phyloP scores from a whole-genome alignment of 306 rosid species.

The Citrullus amarus region DNA sequence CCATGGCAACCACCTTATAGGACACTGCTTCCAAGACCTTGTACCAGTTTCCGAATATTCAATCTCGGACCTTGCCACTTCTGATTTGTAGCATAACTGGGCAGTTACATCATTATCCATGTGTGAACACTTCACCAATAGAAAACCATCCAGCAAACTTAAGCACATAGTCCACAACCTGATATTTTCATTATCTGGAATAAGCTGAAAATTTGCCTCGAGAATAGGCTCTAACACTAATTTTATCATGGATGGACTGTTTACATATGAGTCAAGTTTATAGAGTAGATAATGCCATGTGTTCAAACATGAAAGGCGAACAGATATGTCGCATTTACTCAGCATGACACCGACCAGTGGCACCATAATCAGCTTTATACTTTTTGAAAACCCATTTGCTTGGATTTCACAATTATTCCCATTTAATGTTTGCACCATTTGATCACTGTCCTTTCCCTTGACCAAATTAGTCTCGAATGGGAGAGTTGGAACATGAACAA shows the following conservation, averaged over 20 bases:
- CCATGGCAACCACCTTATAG: slow-evolving; percentile 72
- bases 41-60: slow-evolving; percentile 25
- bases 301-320: slow-evolving; percentile 64
- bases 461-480: slow-evolving; percentile 18
- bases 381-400: slow-evolving; percentile 40
- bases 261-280: slow-evolving; percentile 56
- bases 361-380: slow-evolving; percentile 71
- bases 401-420: slow-evolving; percentile 20
- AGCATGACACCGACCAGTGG: slow-evolving; percentile 62
- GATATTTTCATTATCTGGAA: slow-evolving; percentile 43
- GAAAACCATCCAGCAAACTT: slow-evolving; percentile 41
- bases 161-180: slow-evolving; percentile 51
- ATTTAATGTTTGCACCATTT: slow-evolving; percentile 13
- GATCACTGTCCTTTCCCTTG: slow-evolving; percentile 15
- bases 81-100: slow-evolving; percentile 14
- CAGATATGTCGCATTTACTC: slow-evolving; percentile 50
- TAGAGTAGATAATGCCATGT: slow-evolving; percentile 69
- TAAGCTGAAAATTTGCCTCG: slow-evolving; percentile 44
- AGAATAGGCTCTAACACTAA: slow-evolving; percentile 54
- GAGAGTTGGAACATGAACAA: slow-evolving; percentile 33
- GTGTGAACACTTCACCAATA: slow-evolving; percentile 39
- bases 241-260: slow-evolving; percentile 26
- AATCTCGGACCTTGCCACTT: slow-evolving; percentile 10
- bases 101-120: slow-evolving; percentile 18
- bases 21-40: slow-evolving; percentile 43